Percentiles rank a stretch among this genome's conserved stretches.
Conservation (phyloP, 179 eudicot genomes). For the Beta lomatogona region DNA sequence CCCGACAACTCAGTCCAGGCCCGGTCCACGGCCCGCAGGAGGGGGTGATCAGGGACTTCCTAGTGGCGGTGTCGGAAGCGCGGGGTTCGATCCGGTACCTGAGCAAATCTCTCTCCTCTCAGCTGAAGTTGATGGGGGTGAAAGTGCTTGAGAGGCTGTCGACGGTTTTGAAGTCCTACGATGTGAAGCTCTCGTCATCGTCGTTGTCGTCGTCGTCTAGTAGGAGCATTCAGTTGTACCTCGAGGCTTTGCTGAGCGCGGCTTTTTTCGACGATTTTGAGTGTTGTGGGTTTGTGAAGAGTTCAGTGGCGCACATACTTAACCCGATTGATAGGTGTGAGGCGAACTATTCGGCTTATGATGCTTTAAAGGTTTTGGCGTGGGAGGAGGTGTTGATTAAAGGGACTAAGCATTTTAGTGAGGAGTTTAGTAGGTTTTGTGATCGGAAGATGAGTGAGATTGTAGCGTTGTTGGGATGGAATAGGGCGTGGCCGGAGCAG, state of each 20-base stretch:
- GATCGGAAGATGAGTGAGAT: slow-evolving; percentile 95
- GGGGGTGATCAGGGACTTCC: slow-evolving; percentile 46
- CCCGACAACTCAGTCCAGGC: slow-evolving; percentile 25
- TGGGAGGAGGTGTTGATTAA: slow-evolving; percentile 91
- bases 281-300: slow-evolving; percentile 11
- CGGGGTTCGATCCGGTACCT: slow-evolving; percentile 58
- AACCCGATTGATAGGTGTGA: slow-evolving; percentile 72
- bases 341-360: slow-evolving; percentile 45
- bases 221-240: slow-evolving; percentile 43
- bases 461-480: slow-evolving; percentile 83
- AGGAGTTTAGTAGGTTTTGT: slow-evolving; percentile 85
- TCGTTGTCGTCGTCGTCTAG: slow-evolving; percentile 33
- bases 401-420: slow-evolving; percentile 85
- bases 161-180: slow-evolving; percentile 54
- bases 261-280: slow-evolving; percentile 78
- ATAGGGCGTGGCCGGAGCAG: slow-evolving; percentile 86
- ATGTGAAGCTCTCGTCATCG: slow-evolving; percentile 36
- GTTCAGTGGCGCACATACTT: slow-evolving; percentile 37
- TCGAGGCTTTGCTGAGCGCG: slow-evolving; percentile 62
- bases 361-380: slow-evolving; percentile 41
- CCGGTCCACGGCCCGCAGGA: not conserved
- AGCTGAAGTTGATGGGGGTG: slow-evolving; percentile 57
- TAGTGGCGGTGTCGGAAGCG: slow-evolving; percentile 60
- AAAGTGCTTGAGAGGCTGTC: slow-evolving; percentile 59
- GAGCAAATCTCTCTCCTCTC: slow-evolving; percentile 58